Evolutionary conservation across 805 yeast species (phyloP).

Genomic region (Barnettozyma wickerhamii): DNA sequence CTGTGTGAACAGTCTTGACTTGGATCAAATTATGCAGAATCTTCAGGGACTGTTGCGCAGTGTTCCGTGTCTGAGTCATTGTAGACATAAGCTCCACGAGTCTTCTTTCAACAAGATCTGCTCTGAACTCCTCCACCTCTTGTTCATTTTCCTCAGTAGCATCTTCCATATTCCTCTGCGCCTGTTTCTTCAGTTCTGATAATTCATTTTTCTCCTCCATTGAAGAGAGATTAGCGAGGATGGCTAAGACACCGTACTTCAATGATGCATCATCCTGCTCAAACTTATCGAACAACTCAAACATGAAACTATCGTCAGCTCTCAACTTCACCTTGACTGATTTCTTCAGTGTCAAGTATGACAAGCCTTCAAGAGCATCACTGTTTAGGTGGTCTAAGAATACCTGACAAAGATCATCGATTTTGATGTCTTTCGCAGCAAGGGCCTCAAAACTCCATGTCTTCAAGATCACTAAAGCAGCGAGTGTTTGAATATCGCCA

Average conservation of each 20-base stretch:
- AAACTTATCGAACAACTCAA: slow-evolving; percentile 20
- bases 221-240: slow-evolving; percentile 30
- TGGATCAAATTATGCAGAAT: slow-evolving; percentile 29
- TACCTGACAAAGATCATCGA: slow-evolving; percentile 31
- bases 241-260: slow-evolving; percentile 30
- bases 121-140: slow-evolving; percentile 15
- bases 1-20: slow-evolving; percentile 21
- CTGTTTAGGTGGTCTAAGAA: slow-evolving; percentile 19
- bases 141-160: slow-evolving; percentile 12
- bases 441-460: slow-evolving; percentile 42
- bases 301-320: slow-evolving; percentile 31
- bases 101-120: slow-evolving; percentile 22
- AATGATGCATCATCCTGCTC: slow-evolving; percentile 9
- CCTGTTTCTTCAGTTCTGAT: slow-evolving; percentile 28
- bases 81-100: slow-evolving; percentile 13
- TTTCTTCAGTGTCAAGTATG: slow-evolving; percentile 43
- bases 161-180: slow-evolving; percentile 26
- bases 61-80: slow-evolving; percentile 17
- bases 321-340: slow-evolving; percentile 35
- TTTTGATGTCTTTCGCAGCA: slow-evolving; percentile 29
- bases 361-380: slow-evolving; percentile 41
- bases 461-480: slow-evolving; percentile 48
- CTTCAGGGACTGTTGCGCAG: slow-evolving; percentile 27
- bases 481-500: slow-evolving; percentile 27
- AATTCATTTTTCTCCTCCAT: slow-evolving; percentile 25